Evolutionary conservation across 129 eudicot genomes (phyloP), one percentile per base, ranked within the genome.

Genomic region (Arctium minus): DNA sequence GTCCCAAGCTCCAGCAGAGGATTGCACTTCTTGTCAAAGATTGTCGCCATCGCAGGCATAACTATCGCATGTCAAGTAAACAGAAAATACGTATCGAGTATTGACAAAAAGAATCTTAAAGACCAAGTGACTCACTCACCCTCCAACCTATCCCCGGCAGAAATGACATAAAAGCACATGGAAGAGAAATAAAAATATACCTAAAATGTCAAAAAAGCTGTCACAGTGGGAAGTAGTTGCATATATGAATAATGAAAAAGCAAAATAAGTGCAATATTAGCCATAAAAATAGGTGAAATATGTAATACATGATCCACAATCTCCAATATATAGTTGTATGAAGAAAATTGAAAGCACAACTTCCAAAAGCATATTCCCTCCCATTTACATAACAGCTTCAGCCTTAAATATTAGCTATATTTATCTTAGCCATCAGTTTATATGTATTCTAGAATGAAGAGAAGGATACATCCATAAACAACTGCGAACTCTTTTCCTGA

Each of bases 391-490:
- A 75, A 17, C 65, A 75, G 65, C 15, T 75, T 13, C 38, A 75
- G 29, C 67, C 12, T 53, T 31, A 22, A 17, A 50, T 32, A 48
- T 75, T 48, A 75, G 69, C 17, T 50, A 76, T 31, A 30, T n/a
- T 75, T 75, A 75, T 75, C 42, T 29, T 31, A 44, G 39, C 65
- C 13, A 40, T 71, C 38, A 42, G 38, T 68, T 18, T 30, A 79
- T 70, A 82, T 8, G 40, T 62, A 38, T 56, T 3, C 74, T 48
- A 39, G 42, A 78, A 69, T 35, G 35, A 36, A 76, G 79, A 73
- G 39, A 87, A 88, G 98, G 97, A 93, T 96, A 96, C 99, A 90
- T 81, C 99, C 99, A 85, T 96, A 96, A 77, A 93, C 99, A 83
- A 89, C 99, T 64, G 98, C 97, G 88, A 96, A 96, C 75, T 96